Evolutionary conservation across 1,284 basidiomycete genomes (phyloP).

Genomic region (Cryptococcus sp.): DNA sequence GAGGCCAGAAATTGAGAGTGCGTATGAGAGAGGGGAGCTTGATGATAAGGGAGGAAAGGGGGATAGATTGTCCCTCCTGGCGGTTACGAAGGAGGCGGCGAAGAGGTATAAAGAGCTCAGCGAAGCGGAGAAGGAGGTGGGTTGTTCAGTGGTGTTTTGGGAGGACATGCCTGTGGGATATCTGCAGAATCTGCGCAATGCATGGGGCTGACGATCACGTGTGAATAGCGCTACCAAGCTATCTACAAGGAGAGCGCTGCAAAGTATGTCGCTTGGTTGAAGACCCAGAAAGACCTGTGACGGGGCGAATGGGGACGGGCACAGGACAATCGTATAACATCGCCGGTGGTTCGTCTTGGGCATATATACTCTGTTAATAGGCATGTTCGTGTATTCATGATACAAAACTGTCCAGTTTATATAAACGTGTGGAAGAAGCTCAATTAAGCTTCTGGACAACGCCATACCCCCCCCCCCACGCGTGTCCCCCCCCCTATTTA

Average conservation of each 20-base stretch:
- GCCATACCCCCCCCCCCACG: too few species aligned
- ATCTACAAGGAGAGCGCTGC: conserved; percentile 16
- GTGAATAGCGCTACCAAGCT: conserved; percentile 19
- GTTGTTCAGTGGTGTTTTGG: conserved; percentile 4
- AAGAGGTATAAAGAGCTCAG: conserved; percentile 31
- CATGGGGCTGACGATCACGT: background rate
- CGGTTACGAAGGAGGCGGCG: conserved; percentile 24
- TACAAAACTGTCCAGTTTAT: too few species aligned
- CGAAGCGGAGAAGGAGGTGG: conserved; percentile 34
- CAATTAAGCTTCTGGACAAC: too few species aligned
- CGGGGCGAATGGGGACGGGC: background rate
- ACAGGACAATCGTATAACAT: too few species aligned
- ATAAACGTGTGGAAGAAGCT: too few species aligned
- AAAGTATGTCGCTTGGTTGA: conserved; percentile 23
- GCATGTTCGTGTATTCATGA: too few species aligned
- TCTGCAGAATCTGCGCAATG: too few species aligned
- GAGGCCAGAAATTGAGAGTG: background rate
- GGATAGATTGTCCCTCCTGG: background rate
- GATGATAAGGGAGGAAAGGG: too few species aligned
- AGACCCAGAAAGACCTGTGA: conserved; percentile 16
- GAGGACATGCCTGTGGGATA: background rate
- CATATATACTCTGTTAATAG: too few species aligned
- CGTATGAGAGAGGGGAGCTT: too few species aligned
- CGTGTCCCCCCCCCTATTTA: too few species aligned
- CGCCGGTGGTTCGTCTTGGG: too few species aligned